A percentile compares a stretch with the other conserved stretches of the same genome.
Evolutionary conservation across 2,329 filamentous ascomycete genomes (phyloP).

Genomic region (Stagonosporopsis chrysanthemi): DNA sequence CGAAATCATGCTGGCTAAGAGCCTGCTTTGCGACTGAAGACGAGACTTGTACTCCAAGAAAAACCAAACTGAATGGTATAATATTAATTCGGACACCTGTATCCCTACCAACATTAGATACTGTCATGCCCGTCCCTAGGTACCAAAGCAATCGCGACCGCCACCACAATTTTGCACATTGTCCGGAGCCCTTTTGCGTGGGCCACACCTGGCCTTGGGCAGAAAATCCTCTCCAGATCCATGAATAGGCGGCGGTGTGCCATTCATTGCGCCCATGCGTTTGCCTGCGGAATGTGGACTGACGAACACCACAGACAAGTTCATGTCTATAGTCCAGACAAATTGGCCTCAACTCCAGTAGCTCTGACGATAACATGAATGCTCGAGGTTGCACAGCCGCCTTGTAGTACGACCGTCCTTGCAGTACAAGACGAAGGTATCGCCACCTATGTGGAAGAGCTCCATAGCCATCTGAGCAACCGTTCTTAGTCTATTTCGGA

Average conservation of each 20-base stretch:
- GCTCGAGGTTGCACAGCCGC: not conserved
- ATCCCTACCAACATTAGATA: not conserved
- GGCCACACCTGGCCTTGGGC: not conserved
- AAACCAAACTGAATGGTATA: not conserved
- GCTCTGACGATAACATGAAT: not conserved
- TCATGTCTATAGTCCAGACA: not conserved
- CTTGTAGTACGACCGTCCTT: too few species aligned
- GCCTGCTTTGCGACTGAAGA: not conserved
- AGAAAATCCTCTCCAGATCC: not conserved
- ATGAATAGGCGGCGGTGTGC: not conserved
- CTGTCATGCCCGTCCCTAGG: not conserved
- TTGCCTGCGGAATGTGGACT: not conserved
- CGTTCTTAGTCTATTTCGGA: not conserved
- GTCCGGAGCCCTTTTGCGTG: not conserved
- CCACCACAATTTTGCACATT: not conserved
- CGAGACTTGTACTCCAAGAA: not conserved
- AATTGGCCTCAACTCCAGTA: not conserved
- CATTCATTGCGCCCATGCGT: not conserved
- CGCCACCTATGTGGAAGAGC: not conserved
- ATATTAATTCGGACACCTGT: not conserved
- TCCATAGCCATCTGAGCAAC: too few species aligned
- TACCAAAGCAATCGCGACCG: not conserved
- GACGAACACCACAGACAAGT: not conserved
- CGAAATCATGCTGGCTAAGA: not conserved
- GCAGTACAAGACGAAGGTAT: not conserved